Evolutionary conservation across 225 moss, liverwort and hornwort species (phyloP).

Genomic region (Climacium dendroides): DNA sequence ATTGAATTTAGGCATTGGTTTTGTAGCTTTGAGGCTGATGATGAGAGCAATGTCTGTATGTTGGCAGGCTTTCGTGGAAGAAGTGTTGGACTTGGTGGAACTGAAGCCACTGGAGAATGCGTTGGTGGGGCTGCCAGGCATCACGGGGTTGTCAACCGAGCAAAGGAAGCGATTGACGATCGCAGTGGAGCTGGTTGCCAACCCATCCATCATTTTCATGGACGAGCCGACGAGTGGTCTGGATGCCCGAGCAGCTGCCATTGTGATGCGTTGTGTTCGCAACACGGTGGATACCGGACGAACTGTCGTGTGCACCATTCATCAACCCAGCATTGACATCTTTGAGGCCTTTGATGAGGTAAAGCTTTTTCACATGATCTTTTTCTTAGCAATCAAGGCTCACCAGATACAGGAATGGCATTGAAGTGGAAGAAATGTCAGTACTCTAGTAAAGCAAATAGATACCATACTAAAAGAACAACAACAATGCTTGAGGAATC

Average conservation of each 20-base stretch:
- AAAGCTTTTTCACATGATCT: neutral
- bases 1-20: neutral
- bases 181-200: conserved; percentile 35
- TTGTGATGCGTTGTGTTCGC: conserved; percentile 39
- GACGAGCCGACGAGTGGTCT: conserved; percentile 45
- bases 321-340: conserved; percentile 40
- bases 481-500: neutral
- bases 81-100: conserved; percentile 43
- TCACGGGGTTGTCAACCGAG: conserved; percentile 31
- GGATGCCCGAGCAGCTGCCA: conserved; percentile 36
- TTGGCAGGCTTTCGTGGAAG: conserved; percentile 25
- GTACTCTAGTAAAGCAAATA: no score
- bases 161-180: conserved; percentile 36
- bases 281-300: conserved; percentile 40
- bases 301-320: conserved; percentile 45
- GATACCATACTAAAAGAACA: no score
- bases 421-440: neutral
- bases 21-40: neutral
- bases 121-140: conserved; percentile 31
- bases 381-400: neutral
- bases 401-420: neutral
- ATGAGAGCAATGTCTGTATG: neutral
- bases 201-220: conserved; percentile 47
- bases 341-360: conserved; percentile 53
- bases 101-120: conserved; percentile 19